Percentiles rank a stretch among this genome's conserved stretches.
Evolutionary conservation across 2,329 filamentous ascomycete genomes (phyloP).

Genomic region (Colletotrichum sp.): DNA sequence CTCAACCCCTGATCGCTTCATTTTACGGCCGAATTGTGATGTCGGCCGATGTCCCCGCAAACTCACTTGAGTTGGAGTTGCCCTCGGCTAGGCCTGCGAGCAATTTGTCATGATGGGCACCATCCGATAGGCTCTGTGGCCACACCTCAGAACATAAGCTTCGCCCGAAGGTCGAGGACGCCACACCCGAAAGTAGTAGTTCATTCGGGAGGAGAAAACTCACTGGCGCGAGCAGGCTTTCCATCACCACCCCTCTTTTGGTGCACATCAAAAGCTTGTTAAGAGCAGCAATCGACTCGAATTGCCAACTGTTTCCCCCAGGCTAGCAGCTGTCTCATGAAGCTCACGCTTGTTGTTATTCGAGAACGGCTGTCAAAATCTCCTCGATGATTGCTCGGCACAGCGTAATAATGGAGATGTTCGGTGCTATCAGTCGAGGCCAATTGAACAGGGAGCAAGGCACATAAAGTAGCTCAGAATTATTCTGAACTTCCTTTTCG

Average conservation of each 20-base stretch:
- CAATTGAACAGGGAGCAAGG: neutral
- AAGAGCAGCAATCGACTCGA: neutral
- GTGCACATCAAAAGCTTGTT: neutral
- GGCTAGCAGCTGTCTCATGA: rapidly evolving
- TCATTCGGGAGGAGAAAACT: neutral
- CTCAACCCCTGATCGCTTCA: neutral
- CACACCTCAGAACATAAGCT: neutral
- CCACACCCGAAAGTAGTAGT: neutral
- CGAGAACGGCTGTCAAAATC: neutral
- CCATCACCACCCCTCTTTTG: neutral
- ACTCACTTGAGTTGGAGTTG: neutral
- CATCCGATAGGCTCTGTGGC: neutral
- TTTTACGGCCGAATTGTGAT: neutral
- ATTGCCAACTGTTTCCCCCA: neutral
- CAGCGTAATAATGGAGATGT: neutral
- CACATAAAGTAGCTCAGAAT: neutral
- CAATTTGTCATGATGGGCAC: neutral
- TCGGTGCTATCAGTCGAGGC: neutral
- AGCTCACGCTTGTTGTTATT: neutral
- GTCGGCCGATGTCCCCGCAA: neutral
- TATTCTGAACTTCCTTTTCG: neutral
- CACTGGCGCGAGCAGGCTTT: neutral
- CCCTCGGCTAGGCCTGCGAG: neutral
- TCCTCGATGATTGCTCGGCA: neutral
- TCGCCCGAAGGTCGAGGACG: neutral